Base-by-base conservation (phyloP, 2,329 filamentous ascomycete genomes). In the Ophiostoma pallidulum region DNA sequence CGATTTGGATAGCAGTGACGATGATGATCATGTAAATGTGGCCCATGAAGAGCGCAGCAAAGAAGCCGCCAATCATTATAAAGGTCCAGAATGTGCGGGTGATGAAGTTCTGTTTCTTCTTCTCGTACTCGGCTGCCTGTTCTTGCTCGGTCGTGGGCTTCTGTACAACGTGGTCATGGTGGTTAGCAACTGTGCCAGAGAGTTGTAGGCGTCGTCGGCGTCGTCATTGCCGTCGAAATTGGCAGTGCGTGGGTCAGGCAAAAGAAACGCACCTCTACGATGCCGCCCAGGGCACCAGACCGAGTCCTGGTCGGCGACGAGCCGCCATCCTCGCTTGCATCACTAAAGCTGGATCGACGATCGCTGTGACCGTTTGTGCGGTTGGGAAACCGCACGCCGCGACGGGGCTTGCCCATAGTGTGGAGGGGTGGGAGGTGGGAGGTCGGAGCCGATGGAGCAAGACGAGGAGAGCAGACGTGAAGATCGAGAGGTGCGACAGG, bases 91-190 rank as follows among this genome's bases (percentile, higher is more conserved):
- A 88, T 47, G 91, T 91, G 60, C 92, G 83, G 33, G 89, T 94
- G 61, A 96, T 86, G 72, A 98, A 97, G 65, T 92, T 95, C 66
- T 89, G 84, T 72, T 94, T 96, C 70, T 98, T 98, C 79, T 97
- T 97, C 64, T 97, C 89, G 65, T 94, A 96, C 53, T 96, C 92
- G 59, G 66, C 64, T 45, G 64, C 63, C 51, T 68, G 63, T 52
- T 71, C 65, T 39, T 69, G 65, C 49, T 63, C 58, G 31, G 64
- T 60, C 8, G 66, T 58, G 10, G 65, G 60, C 57, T 72, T 74
- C 71, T 76, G 48, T 19, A 32, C 8, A 24, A 29, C 14, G 55
- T 51, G 20, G 10, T 26, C 31, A 20, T n/a, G n/a, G n/a, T n/a
- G n/a, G n/a, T n/a, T n/a, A n/a, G n/a, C n/a, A n/a, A n/a, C n/a